These are phyloP conservation scores for Flaveria linearis DNA, from an alignment of 129 eudicot species.

Conservation along the genomic window DNA sequence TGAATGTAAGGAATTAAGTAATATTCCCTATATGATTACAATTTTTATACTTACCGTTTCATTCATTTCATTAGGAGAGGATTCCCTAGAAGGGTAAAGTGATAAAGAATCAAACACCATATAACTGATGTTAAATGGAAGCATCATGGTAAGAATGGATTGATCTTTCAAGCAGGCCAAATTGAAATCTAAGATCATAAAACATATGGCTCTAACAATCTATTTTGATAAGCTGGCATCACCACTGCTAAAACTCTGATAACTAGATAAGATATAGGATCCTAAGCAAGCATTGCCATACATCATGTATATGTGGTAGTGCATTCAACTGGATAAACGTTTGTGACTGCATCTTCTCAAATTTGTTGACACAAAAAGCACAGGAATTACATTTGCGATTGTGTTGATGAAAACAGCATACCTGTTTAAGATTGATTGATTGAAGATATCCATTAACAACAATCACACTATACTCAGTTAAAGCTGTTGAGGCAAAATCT, in stretches of 20 bases:
- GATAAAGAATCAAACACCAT: neutral
- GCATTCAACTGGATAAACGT: constrained; percentile 6
- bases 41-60: neutral
- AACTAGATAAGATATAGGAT: neutral
- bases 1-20: neutral
- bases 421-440: constrained; percentile 80
- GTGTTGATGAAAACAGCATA: constrained; percentile 21
- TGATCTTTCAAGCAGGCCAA: neutral
- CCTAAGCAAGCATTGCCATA: neutral
- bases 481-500: constrained; percentile 86
- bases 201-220: neutral
- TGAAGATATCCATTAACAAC: constrained; percentile 91
- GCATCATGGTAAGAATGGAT: neutral
- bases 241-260: neutral
- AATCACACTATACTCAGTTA: constrained; percentile 67
- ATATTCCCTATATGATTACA: neutral
- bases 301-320: neutral
- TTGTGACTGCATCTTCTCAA: neutral
- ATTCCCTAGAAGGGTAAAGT: neutral
- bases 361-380: constrained; percentile 5
- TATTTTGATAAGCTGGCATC: neutral
- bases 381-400: neutral
- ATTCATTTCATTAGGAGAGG: neutral
- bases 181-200: neutral
- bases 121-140: neutral